Evolutionary conservation across 768 basidiomycete species (phyloP).

Genomic region (Tricholoma terreum): DNA sequence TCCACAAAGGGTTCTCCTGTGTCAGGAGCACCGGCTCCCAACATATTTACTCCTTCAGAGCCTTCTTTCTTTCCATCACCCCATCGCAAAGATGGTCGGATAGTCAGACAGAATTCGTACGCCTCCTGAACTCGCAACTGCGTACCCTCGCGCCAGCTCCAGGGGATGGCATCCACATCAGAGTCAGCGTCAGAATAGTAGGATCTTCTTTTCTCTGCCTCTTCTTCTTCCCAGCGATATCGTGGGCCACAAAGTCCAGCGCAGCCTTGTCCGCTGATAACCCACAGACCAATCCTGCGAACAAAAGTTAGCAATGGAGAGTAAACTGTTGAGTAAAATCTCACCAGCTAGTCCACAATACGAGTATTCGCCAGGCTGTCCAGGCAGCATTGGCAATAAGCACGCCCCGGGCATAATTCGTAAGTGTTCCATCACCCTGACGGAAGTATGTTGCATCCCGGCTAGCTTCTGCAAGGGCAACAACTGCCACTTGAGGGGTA

Average conservation of each 20-base stretch:
- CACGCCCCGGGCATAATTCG: conserved; percentile 74
- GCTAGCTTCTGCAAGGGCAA: conserved; percentile 46
- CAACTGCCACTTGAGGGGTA: conserved; percentile 42
- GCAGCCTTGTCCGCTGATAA: conserved; percentile 70
- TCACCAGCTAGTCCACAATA: conserved; percentile 71
- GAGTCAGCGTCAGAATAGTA: conserved; percentile 48
- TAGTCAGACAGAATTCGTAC: conserved; percentile 71
- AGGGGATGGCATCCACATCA: conserved; percentile 57
- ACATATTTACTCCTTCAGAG: conserved; percentile 28
- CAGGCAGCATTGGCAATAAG: conserved; percentile 78
- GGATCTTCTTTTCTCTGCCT: conserved; percentile 56
- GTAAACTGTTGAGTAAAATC: conserved; percentile 14
- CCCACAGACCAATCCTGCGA: conserved; percentile 72
- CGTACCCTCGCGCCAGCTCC: conserved; percentile 78
- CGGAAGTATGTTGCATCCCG: conserved; percentile 80
- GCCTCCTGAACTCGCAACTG: conserved; percentile 71
- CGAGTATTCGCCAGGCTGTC: conserved; percentile 71
- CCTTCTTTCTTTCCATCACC: conserved; percentile 23
- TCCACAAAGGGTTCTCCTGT: conserved; percentile 50
- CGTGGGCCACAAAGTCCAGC: conserved; percentile 85
- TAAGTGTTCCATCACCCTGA: conserved; percentile 58
- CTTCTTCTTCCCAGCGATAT: conserved; percentile 81
- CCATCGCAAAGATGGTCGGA: conserved; percentile 33
- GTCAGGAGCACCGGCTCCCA: conserved; percentile 16
- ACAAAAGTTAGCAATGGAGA: background rate